These are phyloP conservation scores for Colletotrichum liaoningense DNA, from an alignment of 2,329 filamentous ascomycete genomes.

Conservation along the genomic window DNA sequence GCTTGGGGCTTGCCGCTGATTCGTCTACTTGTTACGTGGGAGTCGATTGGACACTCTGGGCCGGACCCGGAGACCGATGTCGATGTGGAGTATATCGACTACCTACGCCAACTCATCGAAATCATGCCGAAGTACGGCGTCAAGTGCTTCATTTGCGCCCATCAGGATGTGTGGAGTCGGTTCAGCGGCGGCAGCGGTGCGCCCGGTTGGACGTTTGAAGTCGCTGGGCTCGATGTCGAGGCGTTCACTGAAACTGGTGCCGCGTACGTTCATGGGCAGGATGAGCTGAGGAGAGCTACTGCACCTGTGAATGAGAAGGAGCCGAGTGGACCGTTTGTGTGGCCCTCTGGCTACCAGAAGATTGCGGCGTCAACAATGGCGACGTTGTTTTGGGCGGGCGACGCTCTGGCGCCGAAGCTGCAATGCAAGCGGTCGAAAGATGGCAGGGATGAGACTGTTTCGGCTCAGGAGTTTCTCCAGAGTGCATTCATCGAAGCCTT, in stretches of 20 bases:
- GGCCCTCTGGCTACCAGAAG: conserved; percentile 52
- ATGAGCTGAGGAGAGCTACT: conserved; percentile 43
- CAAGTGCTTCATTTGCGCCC: conserved; percentile 55
- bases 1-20: conserved; percentile 53
- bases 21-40: conserved; percentile 56
- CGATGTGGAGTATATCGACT: conserved; percentile 52
- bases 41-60: conserved; percentile 49
- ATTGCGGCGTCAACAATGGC: conserved; percentile 48
- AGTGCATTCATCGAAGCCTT: conserved; percentile 49
- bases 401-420: conserved; percentile 40
- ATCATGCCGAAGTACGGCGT: conserved; percentile 52
- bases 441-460: conserved; percentile 32
- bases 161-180: conserved; percentile 56
- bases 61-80: conserved; percentile 46
- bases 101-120: conserved; percentile 48
- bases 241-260: conserved; percentile 42
- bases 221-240: conserved; percentile 51
- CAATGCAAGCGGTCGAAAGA: conserved; percentile 28
- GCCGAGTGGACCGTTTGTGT: conserved; percentile 49
- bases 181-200: conserved; percentile 56
- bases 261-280: conserved; percentile 50
- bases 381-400: conserved; percentile 43
- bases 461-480: conserved; percentile 45
- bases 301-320: conserved; percentile 44
- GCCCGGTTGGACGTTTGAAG: conserved; percentile 54